phyloP scores from a whole-genome alignment of 441 rosid genomes.

The Euphorbia neoarborescens region DNA sequence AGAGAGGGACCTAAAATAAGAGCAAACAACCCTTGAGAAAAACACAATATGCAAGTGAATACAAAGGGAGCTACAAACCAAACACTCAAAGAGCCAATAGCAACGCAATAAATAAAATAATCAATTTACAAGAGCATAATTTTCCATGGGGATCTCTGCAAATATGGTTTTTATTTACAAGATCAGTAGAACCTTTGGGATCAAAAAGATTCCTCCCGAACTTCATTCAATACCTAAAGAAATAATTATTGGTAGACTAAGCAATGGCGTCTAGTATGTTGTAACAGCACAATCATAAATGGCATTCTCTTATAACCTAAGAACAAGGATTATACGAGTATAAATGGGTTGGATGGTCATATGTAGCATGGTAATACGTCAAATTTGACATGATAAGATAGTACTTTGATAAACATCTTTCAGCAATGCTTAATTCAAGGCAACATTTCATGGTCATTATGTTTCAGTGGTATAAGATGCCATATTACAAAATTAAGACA shows the following conservation, averaged over 20 bases:
- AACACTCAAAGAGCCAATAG: background rate
- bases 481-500: background rate
- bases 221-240: background rate
- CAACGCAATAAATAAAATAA: background rate
- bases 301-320: background rate
- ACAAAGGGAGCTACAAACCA: background rate
- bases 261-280: background rate
- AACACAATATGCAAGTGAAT: background rate
- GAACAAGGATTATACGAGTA: background rate
- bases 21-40: background rate
- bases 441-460: background rate
- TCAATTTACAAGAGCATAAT: background rate
- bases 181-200: background rate
- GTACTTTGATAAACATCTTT: background rate
- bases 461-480: background rate
- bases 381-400: background rate
- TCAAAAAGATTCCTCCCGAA: background rate
- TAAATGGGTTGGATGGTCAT: background rate
- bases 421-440: background rate
- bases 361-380: background rate
- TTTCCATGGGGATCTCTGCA: background rate
- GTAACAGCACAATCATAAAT: background rate
- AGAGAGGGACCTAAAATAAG: constrained; percentile 63
- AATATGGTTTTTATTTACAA: background rate
- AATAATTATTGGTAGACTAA: background rate